A percentile compares a stretch with the other conserved stretches of the same genome.
Evolutionary conservation across 2,329 filamentous ascomycete species (phyloP).

Genomic region (Elsinoe perseae): DNA sequence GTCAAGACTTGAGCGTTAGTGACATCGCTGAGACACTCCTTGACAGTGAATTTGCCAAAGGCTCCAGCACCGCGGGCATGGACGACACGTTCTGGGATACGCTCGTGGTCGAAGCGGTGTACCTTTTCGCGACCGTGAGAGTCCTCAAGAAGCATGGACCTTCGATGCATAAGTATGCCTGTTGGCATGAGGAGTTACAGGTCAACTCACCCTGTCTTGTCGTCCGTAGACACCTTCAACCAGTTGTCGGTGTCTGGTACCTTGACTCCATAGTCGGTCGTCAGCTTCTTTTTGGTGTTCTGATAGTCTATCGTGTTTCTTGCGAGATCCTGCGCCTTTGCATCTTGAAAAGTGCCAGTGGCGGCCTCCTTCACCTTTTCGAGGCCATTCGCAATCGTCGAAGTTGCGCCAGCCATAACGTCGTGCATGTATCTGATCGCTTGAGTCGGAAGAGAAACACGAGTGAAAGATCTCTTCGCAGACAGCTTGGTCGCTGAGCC

Average conservation of each 20-base stretch:
- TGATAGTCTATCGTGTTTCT: conserved; percentile 44
- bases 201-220: conserved; percentile 44
- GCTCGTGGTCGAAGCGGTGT: conserved; percentile 50
- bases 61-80: conserved; percentile 39
- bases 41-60: conserved; percentile 42
- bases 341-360: background rate
- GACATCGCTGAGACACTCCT: conserved; percentile 31
- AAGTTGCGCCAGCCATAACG: background rate
- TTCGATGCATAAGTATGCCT: background rate
- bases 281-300: conserved; percentile 52
- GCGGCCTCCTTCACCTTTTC: background rate
- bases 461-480: background rate
- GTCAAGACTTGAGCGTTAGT: conserved; percentile 38
- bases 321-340: background rate
- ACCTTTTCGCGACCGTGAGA: conserved; percentile 49
- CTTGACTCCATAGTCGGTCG: conserved; percentile 70
- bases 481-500: background rate
- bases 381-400: background rate
- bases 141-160: conserved; percentile 65
- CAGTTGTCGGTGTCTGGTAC: conserved; percentile 69
- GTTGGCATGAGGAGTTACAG: background rate
- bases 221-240: conserved; percentile 56
- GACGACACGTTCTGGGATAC: conserved; percentile 43
- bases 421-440: background rate
- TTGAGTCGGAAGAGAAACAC: background rate